Base-by-base conservation (phyloP, 2,329 filamentous ascomycete genomes). In the Penicillium sp. region DNA sequence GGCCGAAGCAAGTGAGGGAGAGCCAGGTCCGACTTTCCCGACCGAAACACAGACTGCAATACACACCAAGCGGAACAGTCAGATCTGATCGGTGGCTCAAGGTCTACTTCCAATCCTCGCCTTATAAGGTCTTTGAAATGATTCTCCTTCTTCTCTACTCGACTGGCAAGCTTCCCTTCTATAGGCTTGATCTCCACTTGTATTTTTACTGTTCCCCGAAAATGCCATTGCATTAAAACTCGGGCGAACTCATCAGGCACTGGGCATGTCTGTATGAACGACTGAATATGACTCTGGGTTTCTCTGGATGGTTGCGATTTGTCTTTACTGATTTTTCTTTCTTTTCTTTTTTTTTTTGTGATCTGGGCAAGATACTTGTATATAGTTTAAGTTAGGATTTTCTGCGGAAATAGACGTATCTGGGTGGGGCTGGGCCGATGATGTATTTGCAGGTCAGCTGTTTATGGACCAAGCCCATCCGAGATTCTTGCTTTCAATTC, bases 1-100 rank as follows among this genome's bases (percentile, higher is more conserved):
- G 37, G 82, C 88, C 2, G 89, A 92, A 61, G 89, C 94, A 59
- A 88, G 83, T 62, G 88, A 90, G 30, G 87, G 71, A 9, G 71
- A 68, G 53, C 71, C 71, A 12, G 72, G 72, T n/a, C 71, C 72
- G 52, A 74, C 69, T 1, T 68, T 66, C 51, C 64, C 70, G 36
- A 68, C 63, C 40, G 64, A 67, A 26, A 64, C 68, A 43, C 56
- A 61, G 17, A 62, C 67, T 8, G 61, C 61, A 26, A 60, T 64
- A 41, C 67, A 67, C 26, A 64, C 66, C 38, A 67, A 69, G 49
- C 74, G 70, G 54, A 65, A 69, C 42, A 69, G 69, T 50, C 67
- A 70, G 50, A 63, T 58, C 53, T 65, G 55, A 61, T 57, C 46
- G 48, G 19, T 42, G 50, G 43, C 9, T 8, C 50, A 52, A 41